Evolutionary conservation across 108 stramenopile species (phyloP), one percentile per base, ranked within the genome.

Genomic region (Discostella pseudostelligera): DNA sequence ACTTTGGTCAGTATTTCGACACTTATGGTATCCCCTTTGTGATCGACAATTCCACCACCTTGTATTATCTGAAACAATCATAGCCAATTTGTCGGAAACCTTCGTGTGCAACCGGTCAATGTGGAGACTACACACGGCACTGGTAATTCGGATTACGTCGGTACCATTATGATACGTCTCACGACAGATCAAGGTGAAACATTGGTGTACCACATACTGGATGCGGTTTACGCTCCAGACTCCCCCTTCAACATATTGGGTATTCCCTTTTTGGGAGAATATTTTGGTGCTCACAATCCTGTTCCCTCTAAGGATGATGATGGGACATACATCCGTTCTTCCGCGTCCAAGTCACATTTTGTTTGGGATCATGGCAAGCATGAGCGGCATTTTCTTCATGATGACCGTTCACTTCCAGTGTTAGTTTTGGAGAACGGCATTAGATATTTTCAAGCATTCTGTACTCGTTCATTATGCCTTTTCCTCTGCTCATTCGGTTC

Each of bases 361-460:
- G 13, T 45, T 1, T 60, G 59, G 59, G 44, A 60, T 45, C 44
- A 45, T 11, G 59, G 44, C 1, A 24, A 60, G 43, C 59, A 60
- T 46, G 43, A 32, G 8, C n/a, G 43, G 12, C 44, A 60, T 40
- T 59, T 39, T 12, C 3, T 11, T 19, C 58, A 59, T 40, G 58
- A 22, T 25, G 17, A 3, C 3, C 1, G 39, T 3, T 26, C 19
- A 2, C 44, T 60, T 25, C 59, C 59, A 9, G 44, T 45, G 0
- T 12, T 60, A 1, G 3, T 11, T 13, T 13, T 60, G 2, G 26
- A 45, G 4, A 44, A 3, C 13, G 59, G 59, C 0, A 26, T 14
- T 32, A 10, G 28, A 0, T 32, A 46, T 26, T 60, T 46, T 42
- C 16, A 4, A 2, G 19, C 59, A 28, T 60, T 60, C 24, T 60